Conservation (phyloP, 177 flowering plant genomes). For the Vitis hybrid region DNA sequence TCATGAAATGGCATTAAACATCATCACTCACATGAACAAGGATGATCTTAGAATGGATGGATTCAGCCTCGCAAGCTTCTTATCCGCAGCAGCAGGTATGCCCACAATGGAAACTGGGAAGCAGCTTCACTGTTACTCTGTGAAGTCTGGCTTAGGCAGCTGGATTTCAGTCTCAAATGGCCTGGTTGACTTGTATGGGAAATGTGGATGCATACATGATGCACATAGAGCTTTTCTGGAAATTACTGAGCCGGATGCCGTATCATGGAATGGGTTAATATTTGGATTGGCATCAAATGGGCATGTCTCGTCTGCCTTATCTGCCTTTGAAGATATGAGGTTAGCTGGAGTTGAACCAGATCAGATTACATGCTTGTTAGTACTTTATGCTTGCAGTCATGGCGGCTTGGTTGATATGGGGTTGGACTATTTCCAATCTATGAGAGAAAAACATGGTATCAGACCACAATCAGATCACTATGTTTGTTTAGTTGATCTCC, state of each 20-base stretch:
- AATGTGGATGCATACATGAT: conserved; percentile 45
- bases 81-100: conserved; percentile 55
- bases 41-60: conserved; percentile 46
- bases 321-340: conserved; percentile 60
- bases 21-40: conserved; percentile 32
- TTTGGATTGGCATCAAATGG: conserved; percentile 51
- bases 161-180: conserved; percentile 51
- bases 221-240: conserved; percentile 37
- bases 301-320: conserved; percentile 38
- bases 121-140: conserved; percentile 52
- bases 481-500: conserved; percentile 55
- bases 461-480: conserved; percentile 48
- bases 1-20: conserved; percentile 38
- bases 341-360: conserved; percentile 46
- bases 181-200: conserved; percentile 60
- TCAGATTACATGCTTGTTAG: conserved; percentile 42
- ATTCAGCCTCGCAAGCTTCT: conserved; percentile 47
- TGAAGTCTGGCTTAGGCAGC: conserved; percentile 45
- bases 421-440: conserved; percentile 44
- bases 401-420: conserved; percentile 55
- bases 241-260: conserved; percentile 41
- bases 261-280: conserved; percentile 64
- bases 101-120: conserved; percentile 44
- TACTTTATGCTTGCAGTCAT: conserved; percentile 59
- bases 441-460: conserved; percentile 31